Conservation (phyloP, 2,329 filamentous ascomycete species). For the Emergomyces orientalis region DNA sequence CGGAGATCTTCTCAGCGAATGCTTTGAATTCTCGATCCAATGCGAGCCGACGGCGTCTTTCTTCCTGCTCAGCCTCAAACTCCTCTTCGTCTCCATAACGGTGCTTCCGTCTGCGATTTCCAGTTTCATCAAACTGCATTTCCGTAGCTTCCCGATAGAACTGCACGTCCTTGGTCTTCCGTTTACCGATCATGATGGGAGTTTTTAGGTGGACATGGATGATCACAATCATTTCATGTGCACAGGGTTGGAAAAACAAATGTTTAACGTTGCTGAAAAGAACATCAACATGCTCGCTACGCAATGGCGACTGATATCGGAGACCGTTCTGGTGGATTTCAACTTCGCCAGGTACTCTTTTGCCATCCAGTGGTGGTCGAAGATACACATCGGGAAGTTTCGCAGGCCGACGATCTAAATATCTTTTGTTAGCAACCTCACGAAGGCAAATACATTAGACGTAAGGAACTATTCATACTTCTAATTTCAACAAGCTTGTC, state of each 20-base stretch:
- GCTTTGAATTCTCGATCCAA: slow-evolving; percentile 92
- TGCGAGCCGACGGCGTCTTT: slow-evolving; percentile 79
- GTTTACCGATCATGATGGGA: slow-evolving; percentile 95
- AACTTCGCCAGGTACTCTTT: slow-evolving; percentile 88
- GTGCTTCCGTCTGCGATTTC: slow-evolving; percentile 95
- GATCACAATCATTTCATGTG: slow-evolving; percentile 92
- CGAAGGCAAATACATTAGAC: neutral
- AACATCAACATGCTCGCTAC: slow-evolving; percentile 79
- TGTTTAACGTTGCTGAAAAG: slow-evolving; percentile 98
- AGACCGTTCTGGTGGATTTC: slow-evolving; percentile 99
- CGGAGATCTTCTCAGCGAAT: slow-evolving; percentile 95
- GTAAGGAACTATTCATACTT: slow-evolving; percentile 49
- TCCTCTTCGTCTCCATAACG: slow-evolving; percentile 97
- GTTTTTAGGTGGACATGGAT: slow-evolving; percentile 98
- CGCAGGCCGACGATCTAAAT: slow-evolving; percentile 72
- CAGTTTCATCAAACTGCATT: slow-evolving; percentile 97
- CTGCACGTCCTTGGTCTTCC: slow-evolving; percentile 97
- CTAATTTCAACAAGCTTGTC: slow-evolving; percentile 93
- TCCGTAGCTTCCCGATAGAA: slow-evolving; percentile 97
- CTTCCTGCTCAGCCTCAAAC: slow-evolving; percentile 96
- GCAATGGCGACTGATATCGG: slow-evolving; percentile 75
- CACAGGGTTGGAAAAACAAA: slow-evolving; percentile 95
- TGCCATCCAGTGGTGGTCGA: slow-evolving; percentile 88
- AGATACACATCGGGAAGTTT: slow-evolving; percentile 93
- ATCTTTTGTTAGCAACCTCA: neutral